Evolutionary conservation across 2,329 filamentous ascomycete genomes (phyloP).

Genomic region (Fusarium keratoplasticum): DNA sequence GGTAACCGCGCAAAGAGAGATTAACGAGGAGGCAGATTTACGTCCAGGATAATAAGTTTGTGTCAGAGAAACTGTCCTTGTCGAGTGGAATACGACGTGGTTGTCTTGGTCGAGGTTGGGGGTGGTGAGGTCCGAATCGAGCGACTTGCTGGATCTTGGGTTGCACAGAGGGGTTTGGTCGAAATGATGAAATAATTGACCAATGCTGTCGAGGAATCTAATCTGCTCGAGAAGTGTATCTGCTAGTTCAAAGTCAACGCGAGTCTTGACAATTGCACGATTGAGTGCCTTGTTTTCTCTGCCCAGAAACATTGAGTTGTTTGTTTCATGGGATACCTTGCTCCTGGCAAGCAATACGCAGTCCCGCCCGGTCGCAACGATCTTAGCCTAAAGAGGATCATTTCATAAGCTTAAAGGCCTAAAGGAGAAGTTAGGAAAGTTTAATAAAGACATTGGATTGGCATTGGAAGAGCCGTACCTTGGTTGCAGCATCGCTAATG

Average conservation of each 20-base stretch:
- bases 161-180: background rate
- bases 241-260: background rate
- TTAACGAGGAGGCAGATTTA: background rate
- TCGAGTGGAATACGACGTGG: slow-evolving; percentile 36
- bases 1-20: slow-evolving; percentile 27
- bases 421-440: background rate
- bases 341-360: background rate
- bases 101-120: slow-evolving; percentile 33
- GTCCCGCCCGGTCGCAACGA: background rate
- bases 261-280: background rate
- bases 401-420: background rate
- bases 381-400: background rate
- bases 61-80: slow-evolving; percentile 34
- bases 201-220: background rate
- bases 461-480: background rate
- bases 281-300: background rate
- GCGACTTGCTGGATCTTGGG: background rate
- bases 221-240: background rate
- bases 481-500: background rate
- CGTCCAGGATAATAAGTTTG: slow-evolving; percentile 31
- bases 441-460: background rate
- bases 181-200: background rate
- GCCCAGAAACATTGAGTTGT: background rate
- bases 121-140: slow-evolving; percentile 14
- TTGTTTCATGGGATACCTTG: background rate